Percentiles rank a stretch among this genome's conserved stretches.
Evolutionary conservation across 768 basidiomycete genomes (phyloP).

Genomic region (Agrocybe chaxingu): DNA sequence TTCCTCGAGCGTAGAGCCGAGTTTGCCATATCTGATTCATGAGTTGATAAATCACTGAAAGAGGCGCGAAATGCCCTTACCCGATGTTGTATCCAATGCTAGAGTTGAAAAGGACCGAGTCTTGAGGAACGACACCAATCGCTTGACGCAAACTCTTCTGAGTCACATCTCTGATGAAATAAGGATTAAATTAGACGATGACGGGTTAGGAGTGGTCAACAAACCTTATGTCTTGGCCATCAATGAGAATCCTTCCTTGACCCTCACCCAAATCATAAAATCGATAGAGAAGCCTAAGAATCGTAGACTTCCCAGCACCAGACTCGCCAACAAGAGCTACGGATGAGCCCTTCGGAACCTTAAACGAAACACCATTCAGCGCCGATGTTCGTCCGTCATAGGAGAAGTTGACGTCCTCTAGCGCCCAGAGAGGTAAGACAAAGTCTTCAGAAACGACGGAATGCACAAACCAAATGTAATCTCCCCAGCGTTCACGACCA

Average conservation of each 20-base stretch:
- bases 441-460: not conserved
- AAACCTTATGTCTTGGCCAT: constrained; percentile 76
- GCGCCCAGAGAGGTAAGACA: constrained; percentile 1
- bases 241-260: constrained; percentile 76
- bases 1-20: constrained; percentile 66
- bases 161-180: constrained; percentile 63
- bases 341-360: constrained; percentile 79
- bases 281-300: constrained; percentile 83
- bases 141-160: constrained; percentile 74
- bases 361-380: constrained; percentile 80
- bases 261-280: constrained; percentile 89
- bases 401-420: constrained; percentile 84
- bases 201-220: not conserved
- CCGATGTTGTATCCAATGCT: constrained; percentile 73
- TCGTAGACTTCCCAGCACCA: constrained; percentile 80
- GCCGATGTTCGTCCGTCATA: constrained; percentile 74
- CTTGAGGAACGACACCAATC: constrained; percentile 91
- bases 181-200: not conserved
- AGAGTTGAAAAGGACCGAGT: constrained; percentile 69
- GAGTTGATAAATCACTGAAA: not conserved
- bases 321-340: constrained; percentile 89
- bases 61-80: constrained; percentile 30
- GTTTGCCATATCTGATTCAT: constrained; percentile 67
- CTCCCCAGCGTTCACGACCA: constrained; percentile 69
- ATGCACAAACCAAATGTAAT: constrained; percentile 77